phyloP scores from a whole-genome alignment of 129 eudicot species.

The Flaveria robusta region DNA sequence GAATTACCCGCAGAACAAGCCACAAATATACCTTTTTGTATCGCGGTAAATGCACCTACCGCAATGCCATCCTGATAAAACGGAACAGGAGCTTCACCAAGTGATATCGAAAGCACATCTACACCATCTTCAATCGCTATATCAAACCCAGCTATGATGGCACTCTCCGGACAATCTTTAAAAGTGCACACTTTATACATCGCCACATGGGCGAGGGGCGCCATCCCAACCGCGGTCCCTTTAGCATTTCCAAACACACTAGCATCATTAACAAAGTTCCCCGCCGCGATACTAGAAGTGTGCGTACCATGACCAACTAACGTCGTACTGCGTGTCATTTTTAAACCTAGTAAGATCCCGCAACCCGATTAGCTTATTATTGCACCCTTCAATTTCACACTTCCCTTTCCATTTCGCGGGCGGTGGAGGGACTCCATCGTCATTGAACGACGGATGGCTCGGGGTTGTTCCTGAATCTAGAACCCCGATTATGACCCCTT shows the following conservation, averaged over 20 bases:
- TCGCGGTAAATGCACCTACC: conserved; percentile 56
- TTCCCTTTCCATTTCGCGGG: conserved; percentile 76
- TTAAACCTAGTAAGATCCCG: conserved; percentile 31
- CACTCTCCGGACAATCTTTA: conserved; percentile 37
- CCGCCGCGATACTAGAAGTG: conserved; percentile 64
- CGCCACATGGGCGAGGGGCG: conserved; percentile 66
- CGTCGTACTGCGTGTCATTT: conserved; percentile 32
- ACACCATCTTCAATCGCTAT: conserved; percentile 69
- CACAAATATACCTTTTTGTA: conserved; percentile 50
- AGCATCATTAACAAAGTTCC: conserved; percentile 50
- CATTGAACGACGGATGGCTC: conserved; percentile 63
- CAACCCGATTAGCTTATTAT: conserved; percentile 61
- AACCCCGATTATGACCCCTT: conserved; percentile 62
- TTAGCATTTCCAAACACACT: conserved; percentile 53
- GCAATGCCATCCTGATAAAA: conserved; percentile 51
- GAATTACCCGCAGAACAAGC: conserved; percentile 54
- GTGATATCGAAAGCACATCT: conserved; percentile 59
- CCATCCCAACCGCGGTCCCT: conserved; percentile 64
- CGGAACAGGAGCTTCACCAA: conserved; percentile 39
- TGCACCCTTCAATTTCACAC: conserved; percentile 53
- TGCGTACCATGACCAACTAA: conserved; percentile 72
- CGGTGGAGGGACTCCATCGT: conserved; percentile 63
- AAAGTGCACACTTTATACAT: conserved; percentile 59
- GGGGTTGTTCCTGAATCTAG: conserved; percentile 62
- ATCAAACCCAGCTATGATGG: conserved; percentile 59